A percentile compares a stretch with the other conserved stretches of the same genome.
phyloP scores from a whole-genome alignment of 2,329 filamentous ascomycete genomes.

The Colletotrichum cuscutae region DNA sequence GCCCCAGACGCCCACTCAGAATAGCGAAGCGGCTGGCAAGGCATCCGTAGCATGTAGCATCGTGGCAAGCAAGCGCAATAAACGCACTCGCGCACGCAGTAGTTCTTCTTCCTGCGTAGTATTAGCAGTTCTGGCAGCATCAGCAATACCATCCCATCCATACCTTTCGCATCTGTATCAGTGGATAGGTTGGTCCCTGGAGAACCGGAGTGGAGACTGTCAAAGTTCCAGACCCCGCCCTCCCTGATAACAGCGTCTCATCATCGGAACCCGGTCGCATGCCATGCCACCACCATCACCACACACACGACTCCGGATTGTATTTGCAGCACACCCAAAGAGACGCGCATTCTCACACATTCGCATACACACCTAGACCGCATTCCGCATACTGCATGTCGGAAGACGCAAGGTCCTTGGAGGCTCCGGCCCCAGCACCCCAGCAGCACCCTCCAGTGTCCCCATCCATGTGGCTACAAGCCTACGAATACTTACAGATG shows the following conservation, averaged over 20 bases:
- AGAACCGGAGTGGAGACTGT: neutral
- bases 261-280: constrained; percentile 22
- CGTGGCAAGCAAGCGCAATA: neutral
- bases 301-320: neutral
- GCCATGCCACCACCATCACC: neutral
- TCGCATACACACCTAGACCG: constrained; percentile 30
- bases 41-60: neutral
- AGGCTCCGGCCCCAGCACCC: neutral
- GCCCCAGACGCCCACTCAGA: neutral
- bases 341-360: constrained; percentile 24
- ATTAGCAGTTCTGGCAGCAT: neutral
- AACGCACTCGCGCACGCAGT: neutral
- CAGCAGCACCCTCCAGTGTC: neutral
- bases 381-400: constrained; percentile 34
- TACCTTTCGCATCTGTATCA: neutral
- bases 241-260: constrained; percentile 34
- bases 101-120: neutral
- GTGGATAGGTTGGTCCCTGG: neutral
- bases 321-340: neutral
- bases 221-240: neutral
- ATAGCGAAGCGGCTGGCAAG: neutral
- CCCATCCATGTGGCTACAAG: neutral
- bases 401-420: neutral
- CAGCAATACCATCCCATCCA: neutral
- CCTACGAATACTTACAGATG: neutral